Base-by-base conservation (phyloP, 371 early-diverging fungal species). In the Saksenaea vasiformis region DNA sequence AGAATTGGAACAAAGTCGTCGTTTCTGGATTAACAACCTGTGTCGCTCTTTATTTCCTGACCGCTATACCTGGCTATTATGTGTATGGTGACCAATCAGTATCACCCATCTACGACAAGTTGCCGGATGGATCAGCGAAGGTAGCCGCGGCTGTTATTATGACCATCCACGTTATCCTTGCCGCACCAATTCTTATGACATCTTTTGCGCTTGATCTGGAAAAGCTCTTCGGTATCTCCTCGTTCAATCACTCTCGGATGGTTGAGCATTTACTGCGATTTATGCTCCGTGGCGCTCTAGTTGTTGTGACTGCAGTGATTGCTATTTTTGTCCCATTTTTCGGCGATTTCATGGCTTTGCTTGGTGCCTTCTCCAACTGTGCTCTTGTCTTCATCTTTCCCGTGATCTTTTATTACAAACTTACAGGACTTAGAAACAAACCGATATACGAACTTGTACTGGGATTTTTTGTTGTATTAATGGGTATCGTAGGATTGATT, bases 121-220 rank as follows among this genome's bases (percentile, higher is more conserved):
- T 95, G 15, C 90, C 91, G 14, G 61, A 75, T 2, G 90, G 89
- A 5, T 68, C 81, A 14, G 68, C 87, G 7, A 83, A 89, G n/a
- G 76, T 82, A 3, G 81, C 86, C 15, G 85, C 93, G 5, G 85
- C 88, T 55, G 83, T 89, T 43, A 85, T 93, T 63, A 90, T 94
- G 62, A 92, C 93, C 0, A 79, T 88, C 17, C 95, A 95, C 62
- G 90, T 94, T 24, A 67, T 94, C 13, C 73, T 94, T 27, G 93
- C 95, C 19, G 85, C 90, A 38, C 96, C 95, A 7, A 84, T 95
- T 24, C 76, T 93, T 57, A 70, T 94, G 66, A 93, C 94, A 0
- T 87, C 93, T 1, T 90, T 96, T 61, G 86, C 92, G 34, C 67
- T 89, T 19, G 90, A 92, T 66, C 74, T 88, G 19, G 92, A 91